phyloP scores from a whole-genome alignment of 805 yeast genomes.

The Cyberlindnera mrakii region DNA sequence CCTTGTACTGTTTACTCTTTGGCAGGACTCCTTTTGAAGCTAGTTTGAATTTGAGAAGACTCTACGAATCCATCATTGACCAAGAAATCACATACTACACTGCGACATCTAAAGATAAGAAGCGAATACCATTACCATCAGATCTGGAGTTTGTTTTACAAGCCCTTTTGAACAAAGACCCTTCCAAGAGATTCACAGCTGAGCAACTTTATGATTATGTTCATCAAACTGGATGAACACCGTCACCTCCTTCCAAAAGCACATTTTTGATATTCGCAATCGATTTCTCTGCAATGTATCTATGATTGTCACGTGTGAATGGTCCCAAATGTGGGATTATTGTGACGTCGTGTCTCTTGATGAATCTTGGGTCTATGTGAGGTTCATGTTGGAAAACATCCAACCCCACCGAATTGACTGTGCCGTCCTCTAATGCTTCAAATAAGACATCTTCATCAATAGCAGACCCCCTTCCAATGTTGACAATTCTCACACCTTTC shows the following conservation, averaged over 20 bases:
- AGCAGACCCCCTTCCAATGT: conserved; percentile 68
- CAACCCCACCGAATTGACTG: conserved; percentile 60
- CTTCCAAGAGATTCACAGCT: conserved; percentile 3
- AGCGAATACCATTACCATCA: background rate
- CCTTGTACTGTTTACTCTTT: conserved; percentile 3
- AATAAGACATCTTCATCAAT: conserved; percentile 59
- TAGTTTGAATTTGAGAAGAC: background rate
- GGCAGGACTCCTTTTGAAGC: conserved; percentile 6
- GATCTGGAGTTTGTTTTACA: background rate
- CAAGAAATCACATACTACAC: background rate
- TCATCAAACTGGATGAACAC: conserved; percentile 25
- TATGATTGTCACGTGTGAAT: conserved; percentile 51
- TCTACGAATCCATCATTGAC: background rate
- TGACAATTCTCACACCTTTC: conserved; percentile 54
- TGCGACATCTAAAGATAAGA: background rate
- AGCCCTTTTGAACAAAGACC: conserved; percentile 1
- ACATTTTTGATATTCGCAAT: conserved; percentile 42
- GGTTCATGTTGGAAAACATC: conserved; percentile 72
- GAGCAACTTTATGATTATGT: conserved; percentile 8
- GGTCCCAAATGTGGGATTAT: conserved; percentile 72
- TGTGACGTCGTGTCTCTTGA: conserved; percentile 55
- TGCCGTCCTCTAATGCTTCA: conserved; percentile 51
- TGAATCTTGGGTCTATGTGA: conserved; percentile 40
- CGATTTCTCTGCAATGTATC: conserved; percentile 45
- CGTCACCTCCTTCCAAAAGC: conserved; percentile 10